Evolutionary conservation across 305 asterid species (phyloP), one percentile per base, ranked within the genome.

Genomic region (Plantago lanceolata): DNA sequence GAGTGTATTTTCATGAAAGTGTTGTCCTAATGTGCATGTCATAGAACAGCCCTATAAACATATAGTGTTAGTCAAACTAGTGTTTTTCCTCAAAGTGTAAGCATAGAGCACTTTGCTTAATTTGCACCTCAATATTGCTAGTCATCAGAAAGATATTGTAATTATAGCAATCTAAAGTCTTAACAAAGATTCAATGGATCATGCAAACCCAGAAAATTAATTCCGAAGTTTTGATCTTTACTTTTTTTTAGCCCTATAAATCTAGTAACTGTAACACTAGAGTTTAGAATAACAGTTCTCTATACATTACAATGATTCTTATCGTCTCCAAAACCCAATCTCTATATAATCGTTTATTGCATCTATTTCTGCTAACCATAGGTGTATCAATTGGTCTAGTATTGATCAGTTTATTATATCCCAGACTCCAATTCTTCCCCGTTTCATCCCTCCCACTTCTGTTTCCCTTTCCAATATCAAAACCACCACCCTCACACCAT

Each of bases 361-460:
- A 58, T 56, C 57, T 72, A 31, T 70, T 85, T 65, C 75, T 81
- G 63, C 48, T 85, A 17, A 35, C 70, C 52, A 6, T 81, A 37
- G 90, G 86, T 17, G 45, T 83, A 65, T 83, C 87, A 35, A 9
- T 81, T 5, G 88, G 83, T 7, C 33, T 75, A 28, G 24, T 79
- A 9, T 72, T 66, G 40, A 33, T 8, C 65, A 65, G 80, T 33
- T 19, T 77, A 49, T 19, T 77, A 49, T 73, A 53, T 43, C 70
- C 74, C 68, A 20, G 26, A 57, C 20, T 43, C 6, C 70, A 13
- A 59, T 76, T 80, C 69, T 73, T 74, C 68, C 19, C 78, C 64
- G 33, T 69, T 6, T 68, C 72, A 5, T 33, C 62, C 48, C 62
- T 57, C 48, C 48, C 68, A 1, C 31, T 55, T n/a, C 60, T 18